These are phyloP conservation scores for Syncephalis plumigaleata DNA, from an alignment of 371 early-diverging fungal species.

Conservation along the genomic window DNA sequence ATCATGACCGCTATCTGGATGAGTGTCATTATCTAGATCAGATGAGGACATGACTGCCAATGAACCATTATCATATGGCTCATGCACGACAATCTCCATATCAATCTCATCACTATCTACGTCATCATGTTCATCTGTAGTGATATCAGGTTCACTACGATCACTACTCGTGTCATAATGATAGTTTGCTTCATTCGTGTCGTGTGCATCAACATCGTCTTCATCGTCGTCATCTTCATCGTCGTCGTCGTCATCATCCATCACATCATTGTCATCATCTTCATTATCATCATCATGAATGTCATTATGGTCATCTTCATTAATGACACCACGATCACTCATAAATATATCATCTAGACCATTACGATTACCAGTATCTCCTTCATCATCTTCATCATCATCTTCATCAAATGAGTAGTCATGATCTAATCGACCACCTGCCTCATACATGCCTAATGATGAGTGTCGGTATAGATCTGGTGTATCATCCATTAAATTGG, in stretches of 20 bases:
- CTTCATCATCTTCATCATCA: slow-evolving; percentile 50
- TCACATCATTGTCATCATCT: slow-evolving; percentile 10
- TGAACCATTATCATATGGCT: slow-evolving; percentile 6
- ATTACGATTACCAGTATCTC: slow-evolving; percentile 44
- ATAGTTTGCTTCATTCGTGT: too few relatives aligned
- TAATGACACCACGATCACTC: slow-evolving; percentile 28
- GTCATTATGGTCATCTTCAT: slow-evolving; percentile 35
- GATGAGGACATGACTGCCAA: background rate
- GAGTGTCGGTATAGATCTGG: slow-evolving; percentile 72
- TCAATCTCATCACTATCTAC: slow-evolving; percentile 17
- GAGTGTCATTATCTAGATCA: background rate
- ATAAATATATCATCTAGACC: slow-evolving; percentile 43
- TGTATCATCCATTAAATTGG: slow-evolving; percentile 3
- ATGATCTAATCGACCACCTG: slow-evolving; percentile 36
- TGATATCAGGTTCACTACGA: slow-evolving; percentile 4
- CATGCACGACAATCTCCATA: slow-evolving; percentile 18
- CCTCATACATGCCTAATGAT: slow-evolving; percentile 71
- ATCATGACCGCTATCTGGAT: slow-evolving; percentile 15
- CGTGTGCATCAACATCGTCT: too few relatives aligned
- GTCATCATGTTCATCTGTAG: slow-evolving; percentile 9
- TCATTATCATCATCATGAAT: slow-evolving; percentile 16
- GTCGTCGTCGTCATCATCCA: too few relatives aligned
- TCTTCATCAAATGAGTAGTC: slow-evolving; percentile 36
- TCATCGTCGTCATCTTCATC: too few relatives aligned
- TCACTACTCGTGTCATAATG: slow-evolving; percentile 13